Base-by-base conservation (phyloP, 148 eudicot species). In the Heliamphora exappendiculata region DNA sequence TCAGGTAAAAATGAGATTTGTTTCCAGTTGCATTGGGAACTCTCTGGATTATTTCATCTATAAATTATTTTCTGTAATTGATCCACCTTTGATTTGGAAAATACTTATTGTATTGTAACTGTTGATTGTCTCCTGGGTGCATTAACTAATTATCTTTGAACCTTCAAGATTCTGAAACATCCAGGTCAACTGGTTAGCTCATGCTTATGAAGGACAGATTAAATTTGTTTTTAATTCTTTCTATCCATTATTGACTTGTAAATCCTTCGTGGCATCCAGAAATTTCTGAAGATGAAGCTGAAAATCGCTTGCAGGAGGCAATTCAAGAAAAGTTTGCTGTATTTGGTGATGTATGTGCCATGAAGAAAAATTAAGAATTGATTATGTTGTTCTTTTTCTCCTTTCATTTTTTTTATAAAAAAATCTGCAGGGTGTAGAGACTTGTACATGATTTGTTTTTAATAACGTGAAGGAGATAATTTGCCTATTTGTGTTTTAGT, bases 271-370 rank as follows among this genome's bases (percentile, higher is more conserved):
- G 76, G 76, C 82, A 16, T 88, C 66, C 89, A 94, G 98, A 94
- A 84, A 88, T 94, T 79, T 92, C 97, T 8, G 98, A 92, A 85
- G 93, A 88, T 76, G 97, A 94, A 87, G 98, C 98, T 75, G 98
- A 94, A 86, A 89, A 92, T 80, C 85, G 83, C 68, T 81, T 94
- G 80, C 98, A 94, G 79, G 91, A 92, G 78, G 98, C 93, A 73
- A 94, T 94, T 87, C 98, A 92, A 81, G 98, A 94, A 79, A 94
- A 86, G 68, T 94, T 94, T 84, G 80, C 96, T 53, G 93, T 89
- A 67, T 89, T 94, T 81, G 96, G 97, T 71, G 96, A 92, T 76
- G 98, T 94, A 88, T 55, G 97, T 55, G 47, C 26, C 73, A 58
- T 78, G 45, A 34, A 64, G 58, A 28, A 42, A 66, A 49, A 65